Base-by-base conservation (phyloP, 73 alveolate genomes). In the Loxodes magnus region DNA sequence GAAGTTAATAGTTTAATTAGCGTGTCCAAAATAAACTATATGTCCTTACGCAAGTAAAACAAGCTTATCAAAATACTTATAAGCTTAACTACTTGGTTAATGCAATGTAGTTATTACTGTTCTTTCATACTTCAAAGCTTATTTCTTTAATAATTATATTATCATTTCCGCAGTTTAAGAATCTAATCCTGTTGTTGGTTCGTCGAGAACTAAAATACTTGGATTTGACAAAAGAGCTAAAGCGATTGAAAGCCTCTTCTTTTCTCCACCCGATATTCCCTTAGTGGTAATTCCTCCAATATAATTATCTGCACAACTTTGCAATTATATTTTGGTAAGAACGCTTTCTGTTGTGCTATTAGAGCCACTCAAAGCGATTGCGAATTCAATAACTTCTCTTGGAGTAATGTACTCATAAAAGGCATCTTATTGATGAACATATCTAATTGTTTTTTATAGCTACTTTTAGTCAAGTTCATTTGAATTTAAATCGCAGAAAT, bases 71-170 rank as follows among this genome's bases (percentile, higher is more conserved):
- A 86, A 86, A 35, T 55, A 21, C 28, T 75, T 53, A 20, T 82
- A 64, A 5, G 77, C 59, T 17, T 71, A 77, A 9, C 82, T 61
- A 41, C 83, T 66, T 2, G 97, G 97, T 68, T 86, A 80, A 67
- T 86, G 97, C 7, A 86, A 77, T 7, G 97, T 82, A 17, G 88
- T 35, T 28, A 86, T 60, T 6, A 85, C 89, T 5, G 93, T 86
- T 60, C 77, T 74, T 24, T 88, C 90, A 6, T 28, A 22, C 12
- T 23, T 30, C 21, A 88, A 51, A 19, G 79, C 36, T 23, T 54
- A 50, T 28, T 48, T 55, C 49, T 56, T 6, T 15, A 57, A n/a
- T 0, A 12, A 4, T 4, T 57, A 6, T 31, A 24, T 42, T n/a
- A 57, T 38, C 26, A 35, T 39, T 23, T 31, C 24, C 7, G 71